These are phyloP conservation scores for Fusarium guadeloupense DNA, from an alignment of 2,329 filamentous ascomycete species.

Conservation along the genomic window DNA sequence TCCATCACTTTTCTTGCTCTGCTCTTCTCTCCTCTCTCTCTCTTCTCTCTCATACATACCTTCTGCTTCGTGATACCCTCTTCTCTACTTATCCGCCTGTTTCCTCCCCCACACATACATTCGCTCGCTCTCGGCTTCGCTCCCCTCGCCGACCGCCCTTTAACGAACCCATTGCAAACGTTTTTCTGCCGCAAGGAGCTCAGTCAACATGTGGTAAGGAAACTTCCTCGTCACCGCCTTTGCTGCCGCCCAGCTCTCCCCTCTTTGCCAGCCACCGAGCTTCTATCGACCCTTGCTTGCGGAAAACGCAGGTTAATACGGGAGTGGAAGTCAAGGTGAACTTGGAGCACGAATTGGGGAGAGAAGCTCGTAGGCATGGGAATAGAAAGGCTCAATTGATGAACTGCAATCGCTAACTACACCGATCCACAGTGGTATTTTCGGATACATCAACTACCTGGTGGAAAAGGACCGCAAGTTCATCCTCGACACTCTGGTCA, in stretches of 20 bases:
- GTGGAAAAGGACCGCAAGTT: conserved; percentile 98
- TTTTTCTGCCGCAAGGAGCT: conserved; percentile 27
- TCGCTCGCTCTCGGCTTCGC: conserved; percentile 35
- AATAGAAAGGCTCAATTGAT: conserved; percentile 31
- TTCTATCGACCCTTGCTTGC: conserved; percentile 32
- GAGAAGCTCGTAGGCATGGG: conserved; percentile 14
- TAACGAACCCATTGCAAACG: conserved; percentile 27
- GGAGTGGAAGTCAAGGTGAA: conserved; percentile 18
- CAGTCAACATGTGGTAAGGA: conserved; percentile 46
- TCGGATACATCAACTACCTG: conserved; percentile 99
- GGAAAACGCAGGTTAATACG: conserved; percentile 17
- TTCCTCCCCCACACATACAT: conserved; percentile 20
- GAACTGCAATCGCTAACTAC: conserved; percentile 40
- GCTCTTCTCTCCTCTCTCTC: conserved; percentile 39
- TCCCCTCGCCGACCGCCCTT: conserved; percentile 29
- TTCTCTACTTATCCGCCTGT: conserved; percentile 26
- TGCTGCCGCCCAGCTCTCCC: conserved; percentile 13
- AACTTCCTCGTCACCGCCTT: conserved; percentile 32
- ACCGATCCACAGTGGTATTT: conserved; percentile 75
- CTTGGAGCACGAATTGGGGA: not conserved
- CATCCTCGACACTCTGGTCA: conserved; percentile 95
- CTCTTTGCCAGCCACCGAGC: conserved; percentile 11
- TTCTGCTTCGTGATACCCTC: conserved; percentile 45
- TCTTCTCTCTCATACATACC: conserved; percentile 36
- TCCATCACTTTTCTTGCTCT: conserved; percentile 29